Percentiles rank a stretch among this genome's conserved stretches.
Conservation (phyloP, 2,329 filamentous ascomycete genomes). For the Cryphonectria parasitica region DNA sequence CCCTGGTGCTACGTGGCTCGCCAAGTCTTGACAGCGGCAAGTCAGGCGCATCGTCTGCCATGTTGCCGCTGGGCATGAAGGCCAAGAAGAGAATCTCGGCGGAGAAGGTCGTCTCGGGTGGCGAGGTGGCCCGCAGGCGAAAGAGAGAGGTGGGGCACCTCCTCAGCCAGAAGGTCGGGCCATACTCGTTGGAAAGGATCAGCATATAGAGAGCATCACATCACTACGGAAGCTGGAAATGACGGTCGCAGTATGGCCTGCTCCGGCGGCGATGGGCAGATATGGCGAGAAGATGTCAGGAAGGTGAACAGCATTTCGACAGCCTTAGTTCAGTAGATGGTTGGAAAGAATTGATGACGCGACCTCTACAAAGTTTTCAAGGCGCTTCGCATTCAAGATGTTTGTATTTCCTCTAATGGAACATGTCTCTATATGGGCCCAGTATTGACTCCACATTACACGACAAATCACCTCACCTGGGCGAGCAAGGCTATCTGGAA, state of each 20-base stretch:
- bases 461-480: not conserved
- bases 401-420: not conserved
- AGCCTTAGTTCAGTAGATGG: not conserved
- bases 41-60: slow-evolving; percentile 42
- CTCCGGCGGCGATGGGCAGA: not conserved
- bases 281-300: not conserved
- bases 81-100: slow-evolving; percentile 53
- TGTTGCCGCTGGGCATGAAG: slow-evolving; percentile 77
- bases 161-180: slow-evolving; percentile 77
- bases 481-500: not conserved
- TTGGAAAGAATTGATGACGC: not conserved
- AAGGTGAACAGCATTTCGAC: not conserved
- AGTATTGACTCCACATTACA: not conserved
- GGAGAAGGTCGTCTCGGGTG: slow-evolving; percentile 67
- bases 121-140: slow-evolving; percentile 71
- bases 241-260: slow-evolving; percentile 15
- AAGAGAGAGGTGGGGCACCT: slow-evolving; percentile 76
- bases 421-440: not conserved
- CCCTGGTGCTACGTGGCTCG: slow-evolving; percentile 26
- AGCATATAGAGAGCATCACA: slow-evolving; percentile 54
- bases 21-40: slow-evolving; percentile 35
- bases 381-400: not conserved
- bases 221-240: slow-evolving; percentile 7
- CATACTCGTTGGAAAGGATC: slow-evolving; percentile 83
- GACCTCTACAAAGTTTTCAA: not conserved